These are phyloP conservation scores for Phytophthora tentaculata DNA, from an alignment of 352 stramenopile genomes.

Conservation along the genomic window DNA sequence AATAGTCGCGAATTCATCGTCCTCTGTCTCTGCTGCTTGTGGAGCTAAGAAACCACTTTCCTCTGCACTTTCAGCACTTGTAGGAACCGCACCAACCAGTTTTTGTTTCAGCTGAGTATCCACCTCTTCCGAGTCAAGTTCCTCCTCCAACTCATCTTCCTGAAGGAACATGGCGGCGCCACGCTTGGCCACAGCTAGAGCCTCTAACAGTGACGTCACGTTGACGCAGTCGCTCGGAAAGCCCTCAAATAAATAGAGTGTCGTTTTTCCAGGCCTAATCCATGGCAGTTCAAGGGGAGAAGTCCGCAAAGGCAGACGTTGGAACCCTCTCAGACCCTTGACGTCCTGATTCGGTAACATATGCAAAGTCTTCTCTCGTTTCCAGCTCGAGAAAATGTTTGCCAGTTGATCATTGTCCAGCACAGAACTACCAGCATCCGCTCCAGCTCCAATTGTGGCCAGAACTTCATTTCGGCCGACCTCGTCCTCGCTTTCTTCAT, in stretches of 20 bases:
- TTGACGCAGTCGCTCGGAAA: constrained; percentile 41
- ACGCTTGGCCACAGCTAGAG: constrained; percentile 36
- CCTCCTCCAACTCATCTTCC: constrained; percentile 36
- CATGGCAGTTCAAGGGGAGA: constrained; percentile 48
- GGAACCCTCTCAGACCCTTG: constrained; percentile 48
- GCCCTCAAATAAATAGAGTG: constrained; percentile 36
- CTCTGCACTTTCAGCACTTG: background rate
- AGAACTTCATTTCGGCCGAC: constrained; percentile 18
- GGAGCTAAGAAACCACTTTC: constrained; percentile 11
- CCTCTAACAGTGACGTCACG: constrained; percentile 47
- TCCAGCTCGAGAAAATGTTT: constrained; percentile 63
- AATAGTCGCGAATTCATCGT: constrained; percentile 23
- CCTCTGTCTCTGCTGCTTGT: constrained; percentile 21
- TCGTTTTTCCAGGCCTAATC: constrained; percentile 16
- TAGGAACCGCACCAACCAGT: background rate
- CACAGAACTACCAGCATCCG: constrained; percentile 2
- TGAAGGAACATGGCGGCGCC: constrained; percentile 15
- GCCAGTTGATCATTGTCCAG: constrained; percentile 18
- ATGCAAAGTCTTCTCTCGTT: constrained; percentile 52
- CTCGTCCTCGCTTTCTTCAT: constrained; percentile 37
- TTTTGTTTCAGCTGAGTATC: background rate
- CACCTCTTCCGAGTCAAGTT: constrained; percentile 7
- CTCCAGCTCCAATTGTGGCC: background rate
- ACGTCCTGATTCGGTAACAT: constrained; percentile 50
- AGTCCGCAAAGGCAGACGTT: constrained; percentile 54